These are phyloP conservation scores for Calonectria naviculata DNA, from an alignment of 2,329 filamentous ascomycete genomes.

Conservation along the genomic window DNA sequence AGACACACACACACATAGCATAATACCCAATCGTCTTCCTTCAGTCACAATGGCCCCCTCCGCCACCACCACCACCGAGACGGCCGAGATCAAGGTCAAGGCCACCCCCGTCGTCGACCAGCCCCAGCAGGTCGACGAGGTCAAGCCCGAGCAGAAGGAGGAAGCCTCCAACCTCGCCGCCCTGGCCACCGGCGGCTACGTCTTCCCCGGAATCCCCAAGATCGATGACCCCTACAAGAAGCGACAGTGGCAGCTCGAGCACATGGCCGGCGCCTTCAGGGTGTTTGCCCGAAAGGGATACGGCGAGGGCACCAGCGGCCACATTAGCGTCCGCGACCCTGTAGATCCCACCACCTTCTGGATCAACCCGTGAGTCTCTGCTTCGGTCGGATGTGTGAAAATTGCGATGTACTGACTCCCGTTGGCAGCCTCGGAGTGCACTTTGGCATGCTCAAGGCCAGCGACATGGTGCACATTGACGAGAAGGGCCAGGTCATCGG, in stretches of 20 bases:
- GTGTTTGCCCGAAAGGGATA: constrained; percentile 57
- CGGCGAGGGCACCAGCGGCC: constrained; percentile 71
- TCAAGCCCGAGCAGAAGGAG: neutral
- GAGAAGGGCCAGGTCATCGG: constrained; percentile 67
- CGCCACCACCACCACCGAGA: constrained; percentile 4
- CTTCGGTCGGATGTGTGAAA: too few relatives aligned
- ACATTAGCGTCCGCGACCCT: constrained; percentile 72
- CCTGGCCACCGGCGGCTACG: constrained; percentile 35
- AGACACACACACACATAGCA: too few relatives aligned
- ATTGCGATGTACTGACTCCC: neutral
- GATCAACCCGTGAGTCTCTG: constrained; percentile 64
- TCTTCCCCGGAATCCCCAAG: constrained; percentile 62
- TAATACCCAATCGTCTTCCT: too few relatives aligned
- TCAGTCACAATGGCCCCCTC: constrained; percentile 5
- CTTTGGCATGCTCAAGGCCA: constrained; percentile 69
- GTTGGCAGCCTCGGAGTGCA: constrained; percentile 57
- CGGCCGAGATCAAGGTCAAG: constrained; percentile 14
- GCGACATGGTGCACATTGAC: constrained; percentile 71
- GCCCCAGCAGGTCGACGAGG: neutral
- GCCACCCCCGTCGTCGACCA: neutral
- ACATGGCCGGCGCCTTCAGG: constrained; percentile 57
- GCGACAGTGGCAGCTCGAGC: constrained; percentile 46
- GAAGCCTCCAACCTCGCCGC: neutral
- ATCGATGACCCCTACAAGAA: constrained; percentile 59
- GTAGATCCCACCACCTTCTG: constrained; percentile 68